A percentile compares a stretch with the other conserved stretches of the same genome.
Conservation (phyloP, 768 basidiomycete genomes). For the Kondoa subrosea region DNA sequence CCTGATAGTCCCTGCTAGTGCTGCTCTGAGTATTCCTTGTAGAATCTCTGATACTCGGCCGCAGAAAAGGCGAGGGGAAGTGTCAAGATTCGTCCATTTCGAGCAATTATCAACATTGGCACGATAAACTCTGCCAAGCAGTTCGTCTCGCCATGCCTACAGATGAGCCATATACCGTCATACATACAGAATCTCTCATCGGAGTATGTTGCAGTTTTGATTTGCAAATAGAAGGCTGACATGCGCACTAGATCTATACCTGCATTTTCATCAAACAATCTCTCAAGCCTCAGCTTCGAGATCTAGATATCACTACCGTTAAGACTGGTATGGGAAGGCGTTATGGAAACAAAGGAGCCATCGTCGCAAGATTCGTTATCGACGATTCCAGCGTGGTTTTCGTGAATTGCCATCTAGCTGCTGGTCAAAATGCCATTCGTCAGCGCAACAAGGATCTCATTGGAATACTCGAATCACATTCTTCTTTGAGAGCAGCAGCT, state of each 20-base stretch:
- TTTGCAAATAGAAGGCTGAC: background rate
- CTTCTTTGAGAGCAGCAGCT: background rate
- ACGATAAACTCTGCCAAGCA: slow-evolving; percentile 55
- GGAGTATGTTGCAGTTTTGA: slow-evolving; percentile 36
- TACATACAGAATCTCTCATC: slow-evolving; percentile 74
- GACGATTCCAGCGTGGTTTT: slow-evolving; percentile 88
- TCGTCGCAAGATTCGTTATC: slow-evolving; percentile 44
- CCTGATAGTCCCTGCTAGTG: too few species aligned
- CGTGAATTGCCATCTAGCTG: slow-evolving; percentile 90
- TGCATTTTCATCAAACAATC: slow-evolving; percentile 48
- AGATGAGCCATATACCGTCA: slow-evolving; percentile 57
- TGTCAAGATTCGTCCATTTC: slow-evolving; percentile 63
- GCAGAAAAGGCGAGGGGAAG: slow-evolving; percentile 46
- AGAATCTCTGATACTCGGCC: slow-evolving; percentile 66
- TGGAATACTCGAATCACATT: slow-evolving; percentile 64
- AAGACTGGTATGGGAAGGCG: slow-evolving; percentile 84
- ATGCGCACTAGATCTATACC: slow-evolving; percentile 42
- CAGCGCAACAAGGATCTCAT: slow-evolving; percentile 74
- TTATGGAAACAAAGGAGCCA: slow-evolving; percentile 74
- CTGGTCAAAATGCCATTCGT: slow-evolving; percentile 42
- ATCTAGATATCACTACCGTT: slow-evolving; percentile 58
- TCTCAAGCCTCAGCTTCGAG: slow-evolving; percentile 45
- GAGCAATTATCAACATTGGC: slow-evolving; percentile 71
- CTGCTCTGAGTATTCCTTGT: background rate
- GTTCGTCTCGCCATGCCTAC: slow-evolving; percentile 58